Evolutionary conservation across 257 asterid species (phyloP).

Genomic region (Plantago major): DNA sequence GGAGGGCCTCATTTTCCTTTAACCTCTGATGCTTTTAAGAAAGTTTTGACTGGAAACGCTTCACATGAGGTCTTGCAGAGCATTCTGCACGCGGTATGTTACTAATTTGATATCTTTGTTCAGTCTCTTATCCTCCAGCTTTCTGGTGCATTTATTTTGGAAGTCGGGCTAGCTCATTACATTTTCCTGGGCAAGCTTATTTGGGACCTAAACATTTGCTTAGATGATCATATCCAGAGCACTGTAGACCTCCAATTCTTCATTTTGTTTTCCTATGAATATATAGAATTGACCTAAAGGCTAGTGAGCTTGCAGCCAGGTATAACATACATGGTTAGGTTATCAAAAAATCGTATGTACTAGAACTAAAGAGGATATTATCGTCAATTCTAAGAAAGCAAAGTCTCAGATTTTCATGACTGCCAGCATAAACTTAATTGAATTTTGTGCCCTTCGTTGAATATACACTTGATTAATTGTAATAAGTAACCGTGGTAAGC

Average conservation of each 20-base stretch:
- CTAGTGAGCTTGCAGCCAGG: neutral
- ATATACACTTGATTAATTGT: neutral
- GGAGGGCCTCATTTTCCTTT: constrained; percentile 91
- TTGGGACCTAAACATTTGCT: neutral
- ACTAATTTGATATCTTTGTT: constrained; percentile 16
- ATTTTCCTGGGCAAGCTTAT: neutral
- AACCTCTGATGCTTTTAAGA: constrained; percentile 83
- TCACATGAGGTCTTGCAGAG: constrained; percentile 69
- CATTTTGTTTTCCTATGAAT: constrained; percentile 1
- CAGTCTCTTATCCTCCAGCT: neutral
- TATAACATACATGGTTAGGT: neutral
- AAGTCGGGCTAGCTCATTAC: neutral
- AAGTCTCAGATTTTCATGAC: neutral
- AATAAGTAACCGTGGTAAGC: neutral
- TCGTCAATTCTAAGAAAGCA: neutral
- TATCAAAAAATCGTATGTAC: neutral
- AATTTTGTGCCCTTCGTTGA: neutral
- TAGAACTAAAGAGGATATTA: neutral
- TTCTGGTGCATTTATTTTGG: neutral
- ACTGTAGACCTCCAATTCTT: neutral
- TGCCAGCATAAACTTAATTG: constrained; percentile 1
- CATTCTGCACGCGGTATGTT: constrained; percentile 73
- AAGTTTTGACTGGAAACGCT: constrained; percentile 88
- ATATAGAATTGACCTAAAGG: neutral
- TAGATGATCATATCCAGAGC: constrained; percentile 7